A percentile compares a stretch with the other conserved stretches of the same genome.
phyloP scores from a whole-genome alignment of 352 stramenopile species.

The Phytopythium sindhum region DNA sequence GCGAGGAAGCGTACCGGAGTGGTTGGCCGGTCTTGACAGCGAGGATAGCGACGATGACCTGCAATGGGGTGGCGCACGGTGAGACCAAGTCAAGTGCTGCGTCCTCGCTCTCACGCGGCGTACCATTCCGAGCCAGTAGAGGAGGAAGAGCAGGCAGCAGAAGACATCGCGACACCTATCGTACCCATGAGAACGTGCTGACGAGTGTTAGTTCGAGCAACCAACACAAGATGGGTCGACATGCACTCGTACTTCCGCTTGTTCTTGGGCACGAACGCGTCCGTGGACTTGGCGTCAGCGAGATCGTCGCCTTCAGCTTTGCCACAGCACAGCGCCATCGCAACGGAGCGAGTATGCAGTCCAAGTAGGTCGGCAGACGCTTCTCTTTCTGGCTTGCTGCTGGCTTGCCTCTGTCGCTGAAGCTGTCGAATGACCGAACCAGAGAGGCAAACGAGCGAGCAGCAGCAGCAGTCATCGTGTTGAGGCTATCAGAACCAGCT shows the following conservation, averaged over 20 bases:
- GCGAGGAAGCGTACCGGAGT: constrained; percentile 24
- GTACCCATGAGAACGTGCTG: neutral
- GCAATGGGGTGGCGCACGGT: neutral
- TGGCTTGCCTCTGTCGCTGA: neutral
- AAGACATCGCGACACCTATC: constrained; percentile 73
- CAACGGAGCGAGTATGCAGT: neutral
- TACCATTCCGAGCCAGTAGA: constrained; percentile 86
- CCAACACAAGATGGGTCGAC: neutral
- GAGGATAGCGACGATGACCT: constrained; percentile 58
- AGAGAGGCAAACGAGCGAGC: neutral
- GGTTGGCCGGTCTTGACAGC: constrained; percentile 64
- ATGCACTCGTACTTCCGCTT: constrained; percentile 19
- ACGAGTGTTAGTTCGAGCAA: neutral
- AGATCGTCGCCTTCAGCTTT: constrained; percentile 8
- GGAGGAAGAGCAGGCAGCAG: constrained; percentile 79
- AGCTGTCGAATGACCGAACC: neutral
- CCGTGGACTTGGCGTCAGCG: constrained; percentile 12
- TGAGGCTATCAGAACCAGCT: neutral
- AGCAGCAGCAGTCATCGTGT: neutral
- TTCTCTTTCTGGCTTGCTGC: neutral
- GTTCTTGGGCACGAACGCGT: constrained; percentile 25
- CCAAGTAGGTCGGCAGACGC: neutral
- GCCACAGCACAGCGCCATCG: constrained; percentile 15
- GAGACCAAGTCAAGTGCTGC: neutral
- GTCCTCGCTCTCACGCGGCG: neutral